Evolutionary conservation across 139 green algal genomes (phyloP), one percentile per base, ranked within the genome.

Genomic region (Auxenochlorella protothecoides): DNA sequence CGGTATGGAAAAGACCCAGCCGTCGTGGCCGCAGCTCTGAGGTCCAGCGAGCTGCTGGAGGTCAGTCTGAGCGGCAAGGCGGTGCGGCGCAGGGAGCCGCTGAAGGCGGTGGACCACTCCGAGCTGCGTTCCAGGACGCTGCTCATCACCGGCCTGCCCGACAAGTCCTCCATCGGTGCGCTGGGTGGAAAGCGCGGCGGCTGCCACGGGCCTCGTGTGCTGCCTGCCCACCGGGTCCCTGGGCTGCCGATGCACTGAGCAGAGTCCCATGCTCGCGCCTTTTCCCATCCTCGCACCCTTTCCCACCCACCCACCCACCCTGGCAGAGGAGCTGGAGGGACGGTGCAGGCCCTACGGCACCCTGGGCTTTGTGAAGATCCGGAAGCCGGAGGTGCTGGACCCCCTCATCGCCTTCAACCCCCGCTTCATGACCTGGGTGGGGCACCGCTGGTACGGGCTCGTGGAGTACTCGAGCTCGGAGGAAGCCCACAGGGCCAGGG

Each of bases 131-230:
- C 67, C 6, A 71, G 85, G 59, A 89, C 80, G 13, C 71, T 89
- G 5, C 74, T 91, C 6, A 81, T 79, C 55, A 81, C 87, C 75
- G 81, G 88, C 63, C 70, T 89, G 68, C 80, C 84, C 2, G 69
- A 69, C 14, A 75, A 68, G 51, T 78, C 82, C 15, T 86, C 80
- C 6, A 89, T 91, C n/a, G 84, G 78, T 83, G 27, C 27, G 66
- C 59, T 76, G 9, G 63, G 27, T 44, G 27, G 27, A 44, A 2
- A 44, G 27, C 27, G 27, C 27, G 27, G 13, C 13, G 59, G 59
- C 59, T n/a, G 59, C 12, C 59, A n/a, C 12, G 59, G 59, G 59
- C 12, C 12, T 13, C 59, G 59, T 64, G 59, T 64, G 59, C 59
- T 12, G 59, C 59, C 59, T 63, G 59, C 59, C 11, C 59, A 2